Evolutionary conservation across 164 flowering plant genomes (phyloP).

Genomic region (Magnolia changhungtana): DNA sequence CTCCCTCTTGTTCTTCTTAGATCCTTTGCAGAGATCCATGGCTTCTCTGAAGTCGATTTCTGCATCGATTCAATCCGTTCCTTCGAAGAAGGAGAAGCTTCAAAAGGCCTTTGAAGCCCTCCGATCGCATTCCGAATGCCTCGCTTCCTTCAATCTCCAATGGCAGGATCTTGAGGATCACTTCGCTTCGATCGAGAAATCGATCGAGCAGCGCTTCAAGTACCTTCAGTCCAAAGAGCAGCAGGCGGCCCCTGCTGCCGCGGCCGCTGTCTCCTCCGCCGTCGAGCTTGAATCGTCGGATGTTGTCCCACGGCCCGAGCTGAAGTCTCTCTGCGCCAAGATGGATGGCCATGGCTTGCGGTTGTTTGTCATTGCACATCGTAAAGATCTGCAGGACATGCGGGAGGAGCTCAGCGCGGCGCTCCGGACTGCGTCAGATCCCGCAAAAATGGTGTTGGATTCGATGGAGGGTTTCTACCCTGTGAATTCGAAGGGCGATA

Average conservation of each 20-base stretch:
- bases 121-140: slow-evolving; percentile 33
- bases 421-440: slow-evolving; percentile 36
- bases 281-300: background rate
- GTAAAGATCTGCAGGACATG: slow-evolving; percentile 23
- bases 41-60: slow-evolving; percentile 31
- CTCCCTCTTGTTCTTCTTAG: background rate
- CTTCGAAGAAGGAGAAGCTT: slow-evolving; percentile 36
- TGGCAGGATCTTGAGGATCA: slow-evolving; percentile 68
- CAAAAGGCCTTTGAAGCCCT: slow-evolving; percentile 42
- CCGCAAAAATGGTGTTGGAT: slow-evolving; percentile 51
- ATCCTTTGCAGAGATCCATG: background rate
- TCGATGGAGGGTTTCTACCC: slow-evolving; percentile 43
- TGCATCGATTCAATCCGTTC: slow-evolving; percentile 29
- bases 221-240: slow-evolving; percentile 19
- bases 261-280: background rate
- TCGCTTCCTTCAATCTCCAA: slow-evolving; percentile 44
- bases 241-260: background rate
- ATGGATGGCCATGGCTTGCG: slow-evolving; percentile 59
- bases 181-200: slow-evolving; percentile 42
- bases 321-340: slow-evolving; percentile 40
- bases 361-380: slow-evolving; percentile 27
- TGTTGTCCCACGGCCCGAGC: slow-evolving; percentile 29
- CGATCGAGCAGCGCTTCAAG: slow-evolving; percentile 21
- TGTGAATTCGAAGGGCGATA: slow-evolving; percentile 11
- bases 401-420: slow-evolving; percentile 45